Evolutionary conservation across 1,139 yeast genomes (phyloP).

Genomic region (Nakaseomyces bracarensis): DNA sequence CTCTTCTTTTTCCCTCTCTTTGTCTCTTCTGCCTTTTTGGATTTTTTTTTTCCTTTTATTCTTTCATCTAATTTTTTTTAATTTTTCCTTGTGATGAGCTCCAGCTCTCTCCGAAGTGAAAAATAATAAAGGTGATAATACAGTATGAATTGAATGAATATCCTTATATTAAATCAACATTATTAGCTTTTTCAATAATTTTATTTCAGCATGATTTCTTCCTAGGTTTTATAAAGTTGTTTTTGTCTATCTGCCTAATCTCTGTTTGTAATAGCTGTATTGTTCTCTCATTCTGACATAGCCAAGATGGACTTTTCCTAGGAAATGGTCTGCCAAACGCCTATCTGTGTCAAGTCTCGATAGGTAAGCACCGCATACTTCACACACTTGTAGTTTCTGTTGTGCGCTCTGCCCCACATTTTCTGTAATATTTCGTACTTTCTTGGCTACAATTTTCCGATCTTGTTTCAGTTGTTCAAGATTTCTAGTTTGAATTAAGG

Average conservation of each 20-base stretch:
- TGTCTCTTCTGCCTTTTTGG: too few relatives aligned
- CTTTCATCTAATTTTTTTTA: conserved; percentile 7
- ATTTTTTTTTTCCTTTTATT: neutral
- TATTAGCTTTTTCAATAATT: too few relatives aligned
- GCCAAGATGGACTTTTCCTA: conserved; percentile 81
- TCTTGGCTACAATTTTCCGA: conserved; percentile 44
- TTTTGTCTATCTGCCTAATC: neutral
- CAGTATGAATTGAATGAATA: too few relatives aligned
- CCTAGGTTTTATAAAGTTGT: too few relatives aligned
- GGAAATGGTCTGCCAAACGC: conserved; percentile 83
- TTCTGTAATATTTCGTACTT: conserved; percentile 55
- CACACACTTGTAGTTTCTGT: conserved; percentile 87
- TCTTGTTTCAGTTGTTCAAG: conserved; percentile 39
- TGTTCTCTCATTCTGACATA: conserved; percentile 67
- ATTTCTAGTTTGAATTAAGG: conserved; percentile 39
- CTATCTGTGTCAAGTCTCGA: conserved; percentile 83
- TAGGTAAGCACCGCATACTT: conserved; percentile 82
- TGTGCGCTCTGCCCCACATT: conserved; percentile 80
- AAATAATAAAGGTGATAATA: too few relatives aligned
- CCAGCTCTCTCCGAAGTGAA: too few relatives aligned
- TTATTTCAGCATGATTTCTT: too few relatives aligned
- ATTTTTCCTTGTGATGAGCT: conserved; percentile 37
- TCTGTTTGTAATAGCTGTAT: conserved; percentile 16
- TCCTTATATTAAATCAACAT: too few relatives aligned
- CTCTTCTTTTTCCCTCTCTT: too few relatives aligned